Base-by-base conservation (phyloP, 331 rosid species). In the Rhamnella rubrinervis region DNA sequence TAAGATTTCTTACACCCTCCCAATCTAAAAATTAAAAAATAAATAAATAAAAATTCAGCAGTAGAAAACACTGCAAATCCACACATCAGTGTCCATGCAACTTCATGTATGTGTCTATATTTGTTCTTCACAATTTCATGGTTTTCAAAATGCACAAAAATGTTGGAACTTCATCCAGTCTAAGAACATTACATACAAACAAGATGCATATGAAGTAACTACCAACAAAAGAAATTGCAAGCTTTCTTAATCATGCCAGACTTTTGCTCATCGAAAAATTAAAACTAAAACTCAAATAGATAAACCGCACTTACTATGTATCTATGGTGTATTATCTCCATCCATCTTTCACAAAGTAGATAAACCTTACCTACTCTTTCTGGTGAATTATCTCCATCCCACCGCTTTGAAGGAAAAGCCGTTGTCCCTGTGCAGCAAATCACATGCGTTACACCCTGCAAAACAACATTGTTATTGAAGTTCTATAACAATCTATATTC, bases 401-500 rank as follows among this genome's bases (percentile, higher is more conserved):
- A 93, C 25, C 96, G 87, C 80, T 56, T 93, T 0, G 98, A 93
- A 77, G 98, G 98, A 80, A 93, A 93, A 35, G 97, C 98, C 23
- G 97, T 93, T 1, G 98, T 93, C 77, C 98, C 98, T 2, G 93
- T 85, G 87, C 96, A 88, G 87, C 97, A 93, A 78, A 93, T 93
- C 77, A 93, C 92, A 80, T 93, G 97, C 10, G 98, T 93, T 73
- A 90, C 93, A 61, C 97, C 98, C 98, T 90, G 72, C 38, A 65
- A 80, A 53, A 71, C 76, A 80, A 52, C 72, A 26, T 63, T 38
- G 31, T 9, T 39, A 6, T 18, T 19, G 6, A 16, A 16, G 21
- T 16, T 47, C 17, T 10, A 4, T 4, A 31, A 31, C 35, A 31
- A 31, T 31, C 35, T 3, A 52, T 18, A 17, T 4, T 17, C 57